These are phyloP conservation scores for Sarocladiaceae sp. DNA, from an alignment of 2,329 filamentous ascomycete genomes.

Conservation along the genomic window DNA sequence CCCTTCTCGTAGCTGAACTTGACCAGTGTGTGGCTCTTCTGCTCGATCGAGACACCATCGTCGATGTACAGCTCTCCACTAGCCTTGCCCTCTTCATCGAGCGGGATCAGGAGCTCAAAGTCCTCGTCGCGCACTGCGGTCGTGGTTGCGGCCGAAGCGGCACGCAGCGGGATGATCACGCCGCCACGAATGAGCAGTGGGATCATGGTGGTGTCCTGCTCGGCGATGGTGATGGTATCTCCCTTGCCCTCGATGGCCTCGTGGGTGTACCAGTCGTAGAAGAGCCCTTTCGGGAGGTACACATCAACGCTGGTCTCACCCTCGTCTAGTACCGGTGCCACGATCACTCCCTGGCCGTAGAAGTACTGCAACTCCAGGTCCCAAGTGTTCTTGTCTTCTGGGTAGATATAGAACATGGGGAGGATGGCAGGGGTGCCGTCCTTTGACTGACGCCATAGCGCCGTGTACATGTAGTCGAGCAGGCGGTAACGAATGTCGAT, in stretches of 20 bases:
- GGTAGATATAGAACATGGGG: constrained; percentile 69
- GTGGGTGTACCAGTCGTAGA: constrained; percentile 49
- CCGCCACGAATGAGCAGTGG: constrained; percentile 64
- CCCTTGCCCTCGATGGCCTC: constrained; percentile 34
- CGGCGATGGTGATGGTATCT: constrained; percentile 22
- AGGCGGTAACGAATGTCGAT: constrained; percentile 69
- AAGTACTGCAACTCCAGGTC: constrained; percentile 44
- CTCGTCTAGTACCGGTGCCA: constrained; percentile 42
- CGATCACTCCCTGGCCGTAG: constrained; percentile 40
- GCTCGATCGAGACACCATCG: constrained; percentile 64
- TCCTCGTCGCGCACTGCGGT: constrained; percentile 54
- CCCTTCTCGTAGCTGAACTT: constrained; percentile 52
- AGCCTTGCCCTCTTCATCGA: constrained; percentile 56
- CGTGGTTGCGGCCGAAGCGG: constrained; percentile 54
- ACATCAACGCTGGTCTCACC: constrained; percentile 35
- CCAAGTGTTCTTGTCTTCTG: constrained; percentile 37
- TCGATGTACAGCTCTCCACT: constrained; percentile 67
- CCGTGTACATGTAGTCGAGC: constrained; percentile 79
- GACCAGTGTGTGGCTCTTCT: constrained; percentile 44
- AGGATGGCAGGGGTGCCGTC: constrained; percentile 60
- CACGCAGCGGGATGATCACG: constrained; percentile 55
- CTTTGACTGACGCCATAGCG: constrained; percentile 52
- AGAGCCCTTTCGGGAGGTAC: constrained; percentile 39
- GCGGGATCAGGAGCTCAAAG: constrained; percentile 67
- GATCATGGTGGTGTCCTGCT: constrained; percentile 41